These are phyloP conservation scores for Rubus idaeus DNA, from an alignment of 306 rosid genomes.

Conservation along the genomic window DNA sequence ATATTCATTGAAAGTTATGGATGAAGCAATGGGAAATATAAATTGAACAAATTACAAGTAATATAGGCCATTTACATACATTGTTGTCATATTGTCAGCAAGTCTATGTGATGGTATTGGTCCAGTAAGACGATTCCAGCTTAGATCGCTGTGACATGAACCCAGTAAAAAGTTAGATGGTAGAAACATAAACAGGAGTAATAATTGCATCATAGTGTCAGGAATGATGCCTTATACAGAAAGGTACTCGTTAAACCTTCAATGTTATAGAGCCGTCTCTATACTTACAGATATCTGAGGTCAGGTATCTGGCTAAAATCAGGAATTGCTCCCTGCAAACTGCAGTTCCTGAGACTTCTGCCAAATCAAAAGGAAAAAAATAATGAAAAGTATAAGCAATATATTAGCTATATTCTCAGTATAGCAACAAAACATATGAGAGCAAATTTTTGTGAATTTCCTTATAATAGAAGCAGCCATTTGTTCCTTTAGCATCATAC, in stretches of 20 bases:
- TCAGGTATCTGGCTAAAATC: slow-evolving; percentile 53
- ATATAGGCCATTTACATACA: slow-evolving; percentile 45
- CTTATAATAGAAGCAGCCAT: neutral
- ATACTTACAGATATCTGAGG: slow-evolving; percentile 78
- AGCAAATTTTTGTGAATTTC: neutral
- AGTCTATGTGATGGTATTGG: slow-evolving; percentile 54
- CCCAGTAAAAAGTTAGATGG: slow-evolving; percentile 21
- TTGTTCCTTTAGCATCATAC: neutral
- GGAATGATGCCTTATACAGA: neutral
- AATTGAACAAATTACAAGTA: neutral
- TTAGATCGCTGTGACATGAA: slow-evolving; percentile 70
- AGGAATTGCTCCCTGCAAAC: slow-evolving; percentile 75
- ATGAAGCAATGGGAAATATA: slow-evolving; percentile 1
- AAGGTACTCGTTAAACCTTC: neutral
- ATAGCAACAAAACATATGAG: neutral
- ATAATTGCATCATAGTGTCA: slow-evolving; percentile 1
- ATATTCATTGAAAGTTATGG: neutral
- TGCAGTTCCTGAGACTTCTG: slow-evolving; percentile 93
- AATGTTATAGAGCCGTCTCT: neutral
- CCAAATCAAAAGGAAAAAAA: slow-evolving; percentile 24
- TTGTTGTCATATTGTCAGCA: slow-evolving; percentile 61
- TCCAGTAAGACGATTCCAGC: slow-evolving; percentile 71
- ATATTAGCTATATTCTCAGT: neutral
- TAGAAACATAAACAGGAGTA: neutral
- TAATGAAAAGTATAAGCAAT: neutral